A percentile compares a stretch with the other conserved stretches of the same genome.
Conservation (phyloP, 805 yeast genomes). For the Zygoascus ofunaensis region DNA sequence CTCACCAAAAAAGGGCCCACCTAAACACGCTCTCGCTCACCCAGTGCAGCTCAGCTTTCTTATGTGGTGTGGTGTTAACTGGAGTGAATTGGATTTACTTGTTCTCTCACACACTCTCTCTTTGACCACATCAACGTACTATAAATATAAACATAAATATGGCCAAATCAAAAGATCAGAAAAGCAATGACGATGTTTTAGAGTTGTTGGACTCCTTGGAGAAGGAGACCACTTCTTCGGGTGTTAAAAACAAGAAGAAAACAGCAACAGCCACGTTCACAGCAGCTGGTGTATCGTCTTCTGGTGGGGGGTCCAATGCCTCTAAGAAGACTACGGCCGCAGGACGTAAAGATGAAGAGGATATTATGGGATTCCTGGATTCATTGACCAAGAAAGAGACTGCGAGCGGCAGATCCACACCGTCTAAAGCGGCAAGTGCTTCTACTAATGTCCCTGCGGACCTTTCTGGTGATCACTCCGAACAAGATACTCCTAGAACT, state of each 20-base stretch:
- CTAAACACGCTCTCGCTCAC: too few relatives aligned
- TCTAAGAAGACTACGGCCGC: constrained; percentile 2
- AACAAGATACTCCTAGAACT: not conserved
- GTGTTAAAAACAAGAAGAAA: not conserved
- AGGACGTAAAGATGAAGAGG: constrained; percentile 27
- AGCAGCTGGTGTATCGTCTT: not conserved
- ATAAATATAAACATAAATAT: not conserved
- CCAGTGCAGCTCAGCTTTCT: too few relatives aligned
- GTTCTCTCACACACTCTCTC: too few relatives aligned
- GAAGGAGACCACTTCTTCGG: constrained; percentile 13
- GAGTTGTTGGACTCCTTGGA: constrained; percentile 33
- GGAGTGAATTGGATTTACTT: too few relatives aligned
- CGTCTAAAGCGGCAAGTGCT: constrained; percentile 9
- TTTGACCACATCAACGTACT: too few relatives aligned
- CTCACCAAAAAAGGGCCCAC: too few relatives aligned
- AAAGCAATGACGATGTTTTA: constrained; percentile 31
- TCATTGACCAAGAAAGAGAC: constrained; percentile 26
- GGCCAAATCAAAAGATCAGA: constrained; percentile 1
- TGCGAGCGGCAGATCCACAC: constrained; percentile 17
- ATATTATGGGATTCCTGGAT: constrained; percentile 35
- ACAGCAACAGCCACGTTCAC: constrained; percentile 3
- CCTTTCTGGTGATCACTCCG: not conserved
- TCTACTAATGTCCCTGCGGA: constrained; percentile 5
- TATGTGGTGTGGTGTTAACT: too few relatives aligned
- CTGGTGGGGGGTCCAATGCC: not conserved